Conservation (phyloP, 768 basidiomycete species). For the Calocybe gangraenosa region DNA sequence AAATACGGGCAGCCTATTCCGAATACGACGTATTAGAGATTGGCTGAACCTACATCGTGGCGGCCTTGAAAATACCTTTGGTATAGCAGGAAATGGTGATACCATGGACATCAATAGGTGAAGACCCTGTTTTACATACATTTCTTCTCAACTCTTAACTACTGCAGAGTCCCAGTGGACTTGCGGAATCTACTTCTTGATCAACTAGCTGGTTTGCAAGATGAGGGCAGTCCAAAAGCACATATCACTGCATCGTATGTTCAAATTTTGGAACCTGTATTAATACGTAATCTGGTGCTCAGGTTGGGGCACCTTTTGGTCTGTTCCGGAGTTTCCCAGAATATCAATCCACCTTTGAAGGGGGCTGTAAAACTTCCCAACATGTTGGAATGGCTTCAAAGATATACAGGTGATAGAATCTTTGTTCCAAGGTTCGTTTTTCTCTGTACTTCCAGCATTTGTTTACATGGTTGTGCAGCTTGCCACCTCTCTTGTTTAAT, state of each 20-base stretch:
- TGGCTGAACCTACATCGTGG: slow-evolving; percentile 44
- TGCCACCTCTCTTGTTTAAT: slow-evolving; percentile 32
- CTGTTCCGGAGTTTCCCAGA: slow-evolving; percentile 28
- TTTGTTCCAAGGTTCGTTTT: slow-evolving; percentile 50
- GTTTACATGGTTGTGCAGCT: slow-evolving; percentile 22
- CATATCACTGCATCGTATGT: slow-evolving; percentile 39
- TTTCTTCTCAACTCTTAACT: background rate
- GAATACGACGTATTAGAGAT: slow-evolving; percentile 59
- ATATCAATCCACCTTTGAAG: slow-evolving; percentile 44
- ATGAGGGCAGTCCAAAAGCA: slow-evolving; percentile 11
- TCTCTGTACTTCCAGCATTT: background rate
- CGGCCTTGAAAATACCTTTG: slow-evolving; percentile 30
- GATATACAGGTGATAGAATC: slow-evolving; percentile 22
- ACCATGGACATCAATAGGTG: slow-evolving; percentile 27
- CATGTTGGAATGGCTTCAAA: slow-evolving; percentile 42
- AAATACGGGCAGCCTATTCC: slow-evolving; percentile 41
- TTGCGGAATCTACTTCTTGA: slow-evolving; percentile 10
- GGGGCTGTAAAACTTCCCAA: slow-evolving; percentile 36
- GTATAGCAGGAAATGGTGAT: slow-evolving; percentile 31
- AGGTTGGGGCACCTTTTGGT: slow-evolving; percentile 66
- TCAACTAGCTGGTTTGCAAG: slow-evolving; percentile 2
- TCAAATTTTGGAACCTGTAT: background rate
- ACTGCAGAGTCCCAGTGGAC: slow-evolving; percentile 3
- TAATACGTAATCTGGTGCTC: slow-evolving; percentile 7
- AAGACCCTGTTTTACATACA: slow-evolving; percentile 18